Conservation (phyloP, 305 asterid genomes). For the Rubia tinctorum region DNA sequence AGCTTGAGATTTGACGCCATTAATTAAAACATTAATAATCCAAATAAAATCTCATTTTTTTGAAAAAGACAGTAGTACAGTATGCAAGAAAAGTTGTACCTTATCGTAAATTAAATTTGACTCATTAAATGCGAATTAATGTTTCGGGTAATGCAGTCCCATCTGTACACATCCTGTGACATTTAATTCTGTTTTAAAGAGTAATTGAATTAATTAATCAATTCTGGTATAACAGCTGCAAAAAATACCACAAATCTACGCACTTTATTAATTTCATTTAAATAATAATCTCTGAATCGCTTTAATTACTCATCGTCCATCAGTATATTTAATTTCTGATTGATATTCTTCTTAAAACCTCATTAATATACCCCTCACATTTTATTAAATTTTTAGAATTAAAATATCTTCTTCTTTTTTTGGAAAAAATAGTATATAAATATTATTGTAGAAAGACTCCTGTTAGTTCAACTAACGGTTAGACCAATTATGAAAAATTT, state of each 20-base stretch:
- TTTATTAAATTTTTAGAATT: too few relatives aligned
- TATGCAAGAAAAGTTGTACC: background rate
- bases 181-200: background rate
- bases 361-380: too few relatives aligned
- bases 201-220: background rate
- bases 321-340: background rate
- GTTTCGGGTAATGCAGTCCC: too few relatives aligned
- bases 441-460: too few relatives aligned
- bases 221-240: background rate
- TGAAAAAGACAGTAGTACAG: background rate
- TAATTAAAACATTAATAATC: background rate
- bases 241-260: too few relatives aligned
- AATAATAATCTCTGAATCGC: background rate
- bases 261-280: background rate
- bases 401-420: too few relatives aligned
- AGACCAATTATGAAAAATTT: too few relatives aligned
- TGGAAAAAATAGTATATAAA: too few relatives aligned
- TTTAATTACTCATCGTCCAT: background rate
- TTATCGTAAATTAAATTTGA: too few relatives aligned
- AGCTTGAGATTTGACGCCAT: background rate
- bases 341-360: background rate
- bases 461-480: too few relatives aligned
- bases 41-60: background rate
- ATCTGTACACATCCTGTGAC: too few relatives aligned
- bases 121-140: background rate